Base-by-base conservation (phyloP, 306 rosid species). In the Calophaca sinica region DNA sequence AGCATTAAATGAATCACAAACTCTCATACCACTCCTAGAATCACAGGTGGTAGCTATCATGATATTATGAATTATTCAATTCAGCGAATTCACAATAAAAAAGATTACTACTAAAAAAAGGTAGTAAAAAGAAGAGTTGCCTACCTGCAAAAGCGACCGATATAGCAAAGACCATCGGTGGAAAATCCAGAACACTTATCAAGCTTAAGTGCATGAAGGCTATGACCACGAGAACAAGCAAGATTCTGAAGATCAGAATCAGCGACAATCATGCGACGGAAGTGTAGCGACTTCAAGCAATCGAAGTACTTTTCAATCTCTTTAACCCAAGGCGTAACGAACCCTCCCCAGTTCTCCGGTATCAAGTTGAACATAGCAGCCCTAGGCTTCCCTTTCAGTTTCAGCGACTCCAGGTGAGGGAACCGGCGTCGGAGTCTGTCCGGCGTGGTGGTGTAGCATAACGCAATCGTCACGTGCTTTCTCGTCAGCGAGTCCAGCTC, bases 271-370 rank as follows among this genome's bases (percentile, higher is more conserved):
- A 94, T 94, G 2, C 99, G 89, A 6, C 99, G 89, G 57, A 94
- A 94, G 72, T 94, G 99, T 6, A 94, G 85, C 0, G 87, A 81
- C 80, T 73, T 94, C 61, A 94, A 80, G 79, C 96, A 84, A 68
- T 84, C 84, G 36, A 90, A 92, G 68, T 87, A 81, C 12, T 42
- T 72, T 0, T 88, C 81, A 68, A 94, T 92, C 87, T 86, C 97
- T 20, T 0, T 63, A 1, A 94, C 89, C 99, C 99, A 94, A 0
- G 97, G 97, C 4, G 89, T 88, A 0, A 94, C 97, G 14, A 68
- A 87, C 0, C 99, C 99, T 51, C 99, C 99, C 99, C 99, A 94
- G 68, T 94, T 88, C 85, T 94, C 99, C 1, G 96, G 97, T 48
- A 94, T 94, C 62, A 94, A 78, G 80, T 94, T 94, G 82, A 94